A percentile compares a stretch with the other conserved stretches of the same genome.
phyloP scores from a whole-genome alignment of 2,329 filamentous ascomycete species.

The Talaromyces rugulosus region DNA sequence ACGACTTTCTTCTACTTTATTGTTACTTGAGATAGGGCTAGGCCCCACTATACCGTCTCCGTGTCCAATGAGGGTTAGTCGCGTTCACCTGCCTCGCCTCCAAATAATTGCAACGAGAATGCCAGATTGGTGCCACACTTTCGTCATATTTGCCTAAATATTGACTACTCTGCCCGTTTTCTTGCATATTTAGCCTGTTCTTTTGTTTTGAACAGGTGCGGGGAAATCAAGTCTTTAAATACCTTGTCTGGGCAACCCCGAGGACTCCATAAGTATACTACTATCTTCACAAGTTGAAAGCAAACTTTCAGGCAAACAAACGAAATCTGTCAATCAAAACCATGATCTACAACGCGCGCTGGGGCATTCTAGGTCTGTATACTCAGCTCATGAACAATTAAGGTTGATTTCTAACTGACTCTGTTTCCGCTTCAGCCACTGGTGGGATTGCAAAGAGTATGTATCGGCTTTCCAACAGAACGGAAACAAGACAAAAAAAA shows the following conservation, averaged over 20 bases:
- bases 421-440: slow-evolving; percentile 31
- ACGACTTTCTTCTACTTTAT: too few species aligned
- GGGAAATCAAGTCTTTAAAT: neutral
- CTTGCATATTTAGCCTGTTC: too few species aligned
- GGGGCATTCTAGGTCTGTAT: slow-evolving; percentile 41
- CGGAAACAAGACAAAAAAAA: neutral
- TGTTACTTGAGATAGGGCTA: neutral
- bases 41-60: neutral
- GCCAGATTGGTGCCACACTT: too few species aligned
- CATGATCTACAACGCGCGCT: slow-evolving; percentile 30
- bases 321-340: slow-evolving; percentile 5
- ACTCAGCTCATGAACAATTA: neutral
- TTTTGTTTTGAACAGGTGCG: neutral
- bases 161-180: too few species aligned
- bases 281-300: neutral
- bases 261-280: neutral
- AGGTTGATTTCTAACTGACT: neutral
- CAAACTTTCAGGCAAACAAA: neutral
- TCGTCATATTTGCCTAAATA: too few species aligned
- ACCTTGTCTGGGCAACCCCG: neutral
- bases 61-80: neutral
- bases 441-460: slow-evolving; percentile 40
- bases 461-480: slow-evolving; percentile 2
- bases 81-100: neutral
- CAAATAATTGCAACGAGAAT: neutral